Evolutionary conservation across 441 rosid species (phyloP), one percentile per base, ranked within the genome.

Genomic region (Erysimum cheiri): DNA sequence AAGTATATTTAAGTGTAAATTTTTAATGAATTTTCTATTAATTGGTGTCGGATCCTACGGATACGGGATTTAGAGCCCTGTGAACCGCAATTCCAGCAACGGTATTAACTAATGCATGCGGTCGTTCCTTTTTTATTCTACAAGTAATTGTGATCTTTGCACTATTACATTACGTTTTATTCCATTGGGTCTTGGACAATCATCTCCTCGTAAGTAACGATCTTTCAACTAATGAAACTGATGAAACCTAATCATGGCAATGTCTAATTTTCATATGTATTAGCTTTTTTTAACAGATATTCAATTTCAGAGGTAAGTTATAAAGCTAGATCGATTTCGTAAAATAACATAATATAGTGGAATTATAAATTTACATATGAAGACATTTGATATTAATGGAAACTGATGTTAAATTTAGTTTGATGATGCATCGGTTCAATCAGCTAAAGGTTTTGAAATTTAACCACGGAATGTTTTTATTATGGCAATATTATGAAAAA

Each of bases 1-100:
- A 24, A 11, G 4, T 52, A 9, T 44, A 22, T 8, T 17, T 53
- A 11, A 14, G 14, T 32, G 29, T 2, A 36, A 33, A 22, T 19
- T 10, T 33, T 17, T 10, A 59, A 48, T 4, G 2, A 37, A 29
- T 1, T n/a, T 39, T 6, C 1, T 29, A 33, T 49, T 31, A 19
- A 17, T 14, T 24, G 12, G 40, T 36, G 63, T 63, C 56, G 66
- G 61, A 15, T 75, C 79, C 79, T 49, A 75, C 37, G 75, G 56
- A 63, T n/a, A 64, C 75, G 75, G 75, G 29, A 49, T 63, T 56
- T 75, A 1, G 79, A 75, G 79, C 79, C 71, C 71, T 63, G 79
- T 62, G 79, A 47, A 75, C 75, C 79, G 79, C 66, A 58, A 75
- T 63, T 69, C 29, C 49, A 49, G 79, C 75, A 75, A 75, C 79